These are phyloP conservation scores for Capsicum baccatum DNA, from an alignment of 257 asterid genomes.

Conservation along the genomic window DNA sequence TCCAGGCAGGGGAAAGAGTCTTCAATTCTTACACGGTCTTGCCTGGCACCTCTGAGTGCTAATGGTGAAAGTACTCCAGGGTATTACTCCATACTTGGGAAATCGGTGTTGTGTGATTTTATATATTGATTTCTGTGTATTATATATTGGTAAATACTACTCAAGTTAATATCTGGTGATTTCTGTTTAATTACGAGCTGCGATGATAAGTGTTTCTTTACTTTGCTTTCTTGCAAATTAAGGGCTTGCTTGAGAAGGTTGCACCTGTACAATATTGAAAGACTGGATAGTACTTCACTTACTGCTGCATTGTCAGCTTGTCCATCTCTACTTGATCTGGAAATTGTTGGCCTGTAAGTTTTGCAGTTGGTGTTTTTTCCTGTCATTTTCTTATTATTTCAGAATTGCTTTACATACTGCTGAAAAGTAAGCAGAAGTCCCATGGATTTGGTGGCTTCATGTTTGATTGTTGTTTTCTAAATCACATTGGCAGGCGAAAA, in stretches of 20 bases:
- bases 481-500: background rate
- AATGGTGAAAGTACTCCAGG: constrained; percentile 68
- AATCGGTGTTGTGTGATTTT: background rate
- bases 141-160: background rate
- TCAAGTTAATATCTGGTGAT: constrained; percentile 18
- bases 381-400: background rate
- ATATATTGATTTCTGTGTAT: background rate
- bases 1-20: constrained; percentile 75
- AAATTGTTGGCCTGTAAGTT: constrained; percentile 92
- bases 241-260: constrained; percentile 72
- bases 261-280: constrained; percentile 83
- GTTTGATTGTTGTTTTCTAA: background rate
- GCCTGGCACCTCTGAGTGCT: constrained; percentile 73
- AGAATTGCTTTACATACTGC: background rate
- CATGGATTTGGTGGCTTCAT: background rate
- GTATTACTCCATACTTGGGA: constrained; percentile 46
- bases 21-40: constrained; percentile 66
- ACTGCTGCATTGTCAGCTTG: constrained; percentile 76
- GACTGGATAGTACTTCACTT: constrained; percentile 69
- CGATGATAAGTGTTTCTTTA: background rate
- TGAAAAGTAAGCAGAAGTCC: background rate
- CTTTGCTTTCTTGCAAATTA: constrained; percentile 24
- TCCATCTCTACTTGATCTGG: constrained; percentile 72
- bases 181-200: background rate
- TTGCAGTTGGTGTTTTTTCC: background rate